Evolutionary conservation across 768 basidiomycete species (phyloP).

Genomic region (Pisolithus tinctorius): DNA sequence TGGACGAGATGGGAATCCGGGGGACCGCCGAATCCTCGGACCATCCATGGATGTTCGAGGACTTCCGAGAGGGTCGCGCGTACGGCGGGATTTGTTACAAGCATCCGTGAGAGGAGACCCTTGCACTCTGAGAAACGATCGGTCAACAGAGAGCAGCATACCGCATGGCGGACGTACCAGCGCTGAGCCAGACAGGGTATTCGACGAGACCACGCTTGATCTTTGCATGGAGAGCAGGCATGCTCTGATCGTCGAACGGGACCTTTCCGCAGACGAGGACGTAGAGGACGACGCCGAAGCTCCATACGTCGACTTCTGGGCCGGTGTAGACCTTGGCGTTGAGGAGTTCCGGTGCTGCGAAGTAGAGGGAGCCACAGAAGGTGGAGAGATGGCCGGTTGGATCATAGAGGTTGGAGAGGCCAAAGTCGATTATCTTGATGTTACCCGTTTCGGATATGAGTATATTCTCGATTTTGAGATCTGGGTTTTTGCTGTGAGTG

Average conservation of each 20-base stretch:
- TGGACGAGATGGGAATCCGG: slow-evolving; percentile 82
- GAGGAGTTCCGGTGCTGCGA: slow-evolving; percentile 95
- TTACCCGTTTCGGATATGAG: slow-evolving; percentile 97
- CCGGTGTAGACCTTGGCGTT: slow-evolving; percentile 97
- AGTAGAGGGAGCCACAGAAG: slow-evolving; percentile 97
- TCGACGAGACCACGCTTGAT: slow-evolving; percentile 97
- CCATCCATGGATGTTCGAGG: slow-evolving; percentile 87
- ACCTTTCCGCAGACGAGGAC: slow-evolving; percentile 98
- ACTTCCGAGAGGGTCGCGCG: slow-evolving; percentile 85
- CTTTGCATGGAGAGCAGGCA: slow-evolving; percentile 98
- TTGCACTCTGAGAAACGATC: slow-evolving; percentile 72
- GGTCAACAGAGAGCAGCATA: slow-evolving; percentile 7
- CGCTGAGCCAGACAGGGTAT: slow-evolving; percentile 94
- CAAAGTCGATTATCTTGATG: slow-evolving; percentile 99
- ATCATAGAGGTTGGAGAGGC: slow-evolving; percentile 91
- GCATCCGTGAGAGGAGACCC: slow-evolving; percentile 86
- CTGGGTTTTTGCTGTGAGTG: slow-evolving; percentile 21
- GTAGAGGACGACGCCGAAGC: slow-evolving; percentile 96
- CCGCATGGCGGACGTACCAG: slow-evolving; percentile 49
- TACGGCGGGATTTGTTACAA: slow-evolving; percentile 85
- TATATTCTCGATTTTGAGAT: slow-evolving; percentile 99
- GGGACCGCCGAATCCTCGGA: slow-evolving; percentile 73
- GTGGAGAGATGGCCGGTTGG: slow-evolving; percentile 79
- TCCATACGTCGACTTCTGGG: slow-evolving; percentile 98
- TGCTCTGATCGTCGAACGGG: slow-evolving; percentile 97